Conservation (phyloP, 2,329 filamentous ascomycete genomes). For the Penicillium hordei region DNA sequence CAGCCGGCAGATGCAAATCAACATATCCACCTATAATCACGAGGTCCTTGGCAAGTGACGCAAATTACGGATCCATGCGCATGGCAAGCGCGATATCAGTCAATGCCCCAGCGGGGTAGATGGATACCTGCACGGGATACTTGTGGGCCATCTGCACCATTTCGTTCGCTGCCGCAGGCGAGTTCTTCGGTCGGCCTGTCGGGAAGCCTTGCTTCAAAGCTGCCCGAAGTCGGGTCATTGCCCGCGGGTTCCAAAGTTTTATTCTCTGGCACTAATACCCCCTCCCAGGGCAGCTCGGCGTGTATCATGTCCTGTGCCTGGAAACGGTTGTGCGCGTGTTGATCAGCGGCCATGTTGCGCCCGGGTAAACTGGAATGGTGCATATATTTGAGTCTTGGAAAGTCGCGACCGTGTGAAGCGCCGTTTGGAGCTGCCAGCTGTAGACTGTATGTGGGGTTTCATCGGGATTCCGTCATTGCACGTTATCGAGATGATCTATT, state of each 20-base stretch:
- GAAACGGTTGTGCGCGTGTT: constrained; percentile 48
- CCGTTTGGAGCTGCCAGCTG: constrained; percentile 37
- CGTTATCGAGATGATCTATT: neutral
- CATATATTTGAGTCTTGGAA: constrained; percentile 35
- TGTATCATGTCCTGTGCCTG: constrained; percentile 48
- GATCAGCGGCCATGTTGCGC: constrained; percentile 48
- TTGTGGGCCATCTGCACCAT: constrained; percentile 51
- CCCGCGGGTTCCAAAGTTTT: constrained; percentile 44
- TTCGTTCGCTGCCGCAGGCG: constrained; percentile 45
- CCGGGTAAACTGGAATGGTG: constrained; percentile 49
- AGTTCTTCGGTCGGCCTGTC: constrained; percentile 39
- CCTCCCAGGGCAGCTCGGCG: constrained; percentile 49
- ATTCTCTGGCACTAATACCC: constrained; percentile 48
- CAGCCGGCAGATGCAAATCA: constrained; percentile 34
- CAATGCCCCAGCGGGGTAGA: constrained; percentile 46
- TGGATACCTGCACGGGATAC: constrained; percentile 53
- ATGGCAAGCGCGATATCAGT: constrained; percentile 53
- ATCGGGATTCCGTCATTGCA: neutral
- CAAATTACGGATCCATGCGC: constrained; percentile 49
- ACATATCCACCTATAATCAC: constrained; percentile 54
- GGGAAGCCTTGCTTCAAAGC: constrained; percentile 49
- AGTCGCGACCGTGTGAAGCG: too few relatives aligned
- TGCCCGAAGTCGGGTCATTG: constrained; percentile 47
- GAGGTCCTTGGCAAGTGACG: constrained; percentile 48
- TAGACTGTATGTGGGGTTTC: constrained; percentile 41